These are phyloP conservation scores for Corymbia calophylla DNA, from an alignment of 441 rosid genomes.

Conservation along the genomic window DNA sequence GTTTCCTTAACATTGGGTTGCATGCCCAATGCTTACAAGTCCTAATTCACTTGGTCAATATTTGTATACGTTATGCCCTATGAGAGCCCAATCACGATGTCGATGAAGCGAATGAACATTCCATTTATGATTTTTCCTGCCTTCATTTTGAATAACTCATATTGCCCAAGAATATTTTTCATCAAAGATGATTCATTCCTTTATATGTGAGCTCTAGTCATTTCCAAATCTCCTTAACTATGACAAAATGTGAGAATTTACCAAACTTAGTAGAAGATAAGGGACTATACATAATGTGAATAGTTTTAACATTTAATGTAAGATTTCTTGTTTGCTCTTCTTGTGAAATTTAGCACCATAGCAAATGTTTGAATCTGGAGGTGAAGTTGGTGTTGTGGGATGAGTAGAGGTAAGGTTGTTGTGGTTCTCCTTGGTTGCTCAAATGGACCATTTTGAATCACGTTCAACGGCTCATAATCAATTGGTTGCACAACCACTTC, in stretches of 20 bases:
- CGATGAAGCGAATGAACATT: neutral
- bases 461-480: neutral
- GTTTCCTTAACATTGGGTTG: rapidly evolving
- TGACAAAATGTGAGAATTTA: neutral
- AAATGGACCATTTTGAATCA: neutral
- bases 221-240: neutral
- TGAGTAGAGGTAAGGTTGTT: no score
- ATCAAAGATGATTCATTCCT: neutral
- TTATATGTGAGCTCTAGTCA: neutral
- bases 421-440: neutral
- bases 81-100: neutral
- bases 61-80: neutral
- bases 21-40: neutral
- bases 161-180: neutral
- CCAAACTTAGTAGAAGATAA: neutral
- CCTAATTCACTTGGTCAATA: neutral
- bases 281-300: neutral
- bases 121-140: neutral
- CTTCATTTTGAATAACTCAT: neutral
- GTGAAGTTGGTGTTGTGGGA: neutral
- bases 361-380: neutral
- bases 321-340: neutral
- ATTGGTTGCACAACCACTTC: neutral
- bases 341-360: neutral
- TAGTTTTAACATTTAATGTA: neutral